Conservation (phyloP, 495 filamentous ascomycete genomes). For the Articulospora tetracladia region DNA sequence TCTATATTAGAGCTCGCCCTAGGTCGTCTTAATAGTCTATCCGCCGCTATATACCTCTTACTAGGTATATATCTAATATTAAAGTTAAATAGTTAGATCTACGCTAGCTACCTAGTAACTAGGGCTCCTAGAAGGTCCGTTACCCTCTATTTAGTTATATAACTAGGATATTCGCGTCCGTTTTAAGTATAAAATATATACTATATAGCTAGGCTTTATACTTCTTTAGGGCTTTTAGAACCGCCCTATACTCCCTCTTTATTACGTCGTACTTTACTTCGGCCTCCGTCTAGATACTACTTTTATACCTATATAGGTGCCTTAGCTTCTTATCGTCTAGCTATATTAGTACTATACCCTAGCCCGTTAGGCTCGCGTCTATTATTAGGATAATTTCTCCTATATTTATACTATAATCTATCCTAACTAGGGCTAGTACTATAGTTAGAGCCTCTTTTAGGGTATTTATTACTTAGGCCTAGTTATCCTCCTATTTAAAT, state of each 20-base stretch:
- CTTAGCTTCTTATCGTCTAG: background rate
- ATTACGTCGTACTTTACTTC: background rate
- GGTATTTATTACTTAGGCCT: background rate
- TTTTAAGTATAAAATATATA: background rate
- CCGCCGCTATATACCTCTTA: background rate
- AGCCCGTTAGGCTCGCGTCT: background rate
- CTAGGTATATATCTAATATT: background rate
- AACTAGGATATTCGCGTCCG: background rate
- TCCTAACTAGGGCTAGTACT: background rate
- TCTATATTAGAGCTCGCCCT: background rate
- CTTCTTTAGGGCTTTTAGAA: background rate
- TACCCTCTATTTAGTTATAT: background rate
- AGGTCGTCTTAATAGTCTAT: background rate
- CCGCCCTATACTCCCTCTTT: background rate
- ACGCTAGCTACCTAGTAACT: background rate
- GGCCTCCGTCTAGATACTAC: background rate
- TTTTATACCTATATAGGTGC: background rate
- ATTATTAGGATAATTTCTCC: background rate
- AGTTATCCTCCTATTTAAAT: background rate
- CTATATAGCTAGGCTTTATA: background rate
- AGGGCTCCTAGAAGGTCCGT: background rate
- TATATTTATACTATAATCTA: background rate
- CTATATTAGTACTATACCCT: background rate
- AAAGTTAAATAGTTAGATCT: background rate
- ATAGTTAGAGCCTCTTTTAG: background rate